Evolutionary conservation across 805 yeast genomes (phyloP).

Genomic region (Candida michaelii): DNA sequence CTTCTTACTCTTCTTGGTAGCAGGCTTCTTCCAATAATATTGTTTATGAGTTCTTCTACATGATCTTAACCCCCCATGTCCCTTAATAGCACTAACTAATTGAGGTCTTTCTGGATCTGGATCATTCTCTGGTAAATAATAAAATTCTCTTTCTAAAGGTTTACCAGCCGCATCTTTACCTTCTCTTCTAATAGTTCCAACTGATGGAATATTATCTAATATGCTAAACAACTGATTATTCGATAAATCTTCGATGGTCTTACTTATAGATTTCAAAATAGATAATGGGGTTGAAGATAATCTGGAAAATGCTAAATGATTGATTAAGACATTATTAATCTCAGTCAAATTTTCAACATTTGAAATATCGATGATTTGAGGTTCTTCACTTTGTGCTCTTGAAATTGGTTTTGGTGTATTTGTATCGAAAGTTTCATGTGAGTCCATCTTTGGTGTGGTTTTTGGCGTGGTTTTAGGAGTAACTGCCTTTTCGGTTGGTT

Average conservation of each 20-base stretch:
- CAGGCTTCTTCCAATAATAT: constrained; percentile 70
- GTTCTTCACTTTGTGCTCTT: constrained; percentile 16
- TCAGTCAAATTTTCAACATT: constrained; percentile 40
- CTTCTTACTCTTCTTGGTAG: constrained; percentile 38
- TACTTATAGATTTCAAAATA: constrained; percentile 61
- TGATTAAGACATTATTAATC: constrained; percentile 65
- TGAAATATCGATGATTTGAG: constrained; percentile 13
- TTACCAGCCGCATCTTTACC: constrained; percentile 98
- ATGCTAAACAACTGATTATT: constrained; percentile 45
- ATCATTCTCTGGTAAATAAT: constrained; percentile 84
- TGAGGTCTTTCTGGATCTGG: constrained; percentile 64
- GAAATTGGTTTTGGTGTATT: constrained; percentile 2
- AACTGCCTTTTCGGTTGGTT: background rate
- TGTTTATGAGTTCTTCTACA: constrained; percentile 95
- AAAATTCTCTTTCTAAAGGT: constrained; percentile 89
- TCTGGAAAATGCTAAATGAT: constrained; percentile 88
- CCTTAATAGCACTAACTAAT: constrained; percentile 75
- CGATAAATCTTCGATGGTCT: constrained; percentile 47
- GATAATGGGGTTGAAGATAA: constrained; percentile 85
- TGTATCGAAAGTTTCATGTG: no score
- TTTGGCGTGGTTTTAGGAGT: no score
- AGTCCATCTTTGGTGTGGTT: no score
- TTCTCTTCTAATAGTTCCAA: constrained; percentile 84
- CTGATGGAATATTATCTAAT: constrained; percentile 50
- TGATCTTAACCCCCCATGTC: constrained; percentile 75